Conservation (phyloP, 208 protist genomes). For the Lotmaria passim region DNA sequence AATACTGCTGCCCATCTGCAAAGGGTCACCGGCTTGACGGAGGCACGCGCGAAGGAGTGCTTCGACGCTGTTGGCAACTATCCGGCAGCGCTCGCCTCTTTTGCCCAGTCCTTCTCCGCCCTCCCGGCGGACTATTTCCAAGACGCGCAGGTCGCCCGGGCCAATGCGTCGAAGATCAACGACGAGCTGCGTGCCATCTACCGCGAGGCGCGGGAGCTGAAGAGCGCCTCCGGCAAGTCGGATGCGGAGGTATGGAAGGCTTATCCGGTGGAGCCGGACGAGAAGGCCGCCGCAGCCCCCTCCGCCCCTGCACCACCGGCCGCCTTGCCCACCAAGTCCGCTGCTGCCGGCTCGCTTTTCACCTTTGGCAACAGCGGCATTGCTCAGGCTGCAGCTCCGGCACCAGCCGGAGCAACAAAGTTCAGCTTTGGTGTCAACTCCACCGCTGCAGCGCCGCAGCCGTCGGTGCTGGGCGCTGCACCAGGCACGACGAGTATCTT, state of each 20-base stretch:
- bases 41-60: conserved; percentile 53
- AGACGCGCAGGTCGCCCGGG: conserved; percentile 31
- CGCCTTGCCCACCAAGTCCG: conserved; percentile 10
- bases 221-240: conserved; percentile 36
- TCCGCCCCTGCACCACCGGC: conserved; percentile 4
- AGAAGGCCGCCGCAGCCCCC: background rate
- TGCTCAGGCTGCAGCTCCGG: background rate
- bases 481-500: conserved; percentile 5
- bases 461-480: conserved; percentile 9
- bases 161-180: conserved; percentile 73
- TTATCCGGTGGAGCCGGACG: conserved; percentile 25
- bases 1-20: conserved; percentile 57
- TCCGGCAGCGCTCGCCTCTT: conserved; percentile 71
- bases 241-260: conserved; percentile 64
- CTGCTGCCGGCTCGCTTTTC: conserved; percentile 4
- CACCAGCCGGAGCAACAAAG: background rate
- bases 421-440: conserved; percentile 13
- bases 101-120: conserved; percentile 66
- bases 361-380: conserved; percentile 3
- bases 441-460: background rate
- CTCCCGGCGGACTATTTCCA: conserved; percentile 69
- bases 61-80: conserved; percentile 71
- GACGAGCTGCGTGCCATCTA: conserved; percentile 68
- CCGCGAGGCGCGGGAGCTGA: conserved; percentile 61
- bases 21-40: conserved; percentile 68